A percentile compares a stretch with the other conserved stretches of the same genome.
phyloP scores from a whole-genome alignment of 2,329 filamentous ascomycete species.

The Sporothrix curviconia region DNA sequence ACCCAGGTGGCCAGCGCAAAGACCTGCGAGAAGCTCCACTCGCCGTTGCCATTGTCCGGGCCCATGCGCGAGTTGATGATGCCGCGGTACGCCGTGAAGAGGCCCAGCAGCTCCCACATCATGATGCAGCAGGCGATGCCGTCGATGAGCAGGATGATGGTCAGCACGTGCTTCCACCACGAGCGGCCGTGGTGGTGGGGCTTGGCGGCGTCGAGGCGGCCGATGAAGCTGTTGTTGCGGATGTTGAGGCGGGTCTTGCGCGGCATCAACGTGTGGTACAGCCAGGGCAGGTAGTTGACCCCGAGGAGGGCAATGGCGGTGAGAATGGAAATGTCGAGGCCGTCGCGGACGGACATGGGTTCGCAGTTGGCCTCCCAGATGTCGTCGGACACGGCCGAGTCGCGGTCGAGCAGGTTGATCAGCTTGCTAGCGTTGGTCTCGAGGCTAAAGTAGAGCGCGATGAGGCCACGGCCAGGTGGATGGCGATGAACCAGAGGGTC shows the following conservation, averaged over 20 bases:
- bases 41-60: constrained; percentile 17
- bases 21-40: constrained; percentile 29
- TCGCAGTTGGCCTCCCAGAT: constrained; percentile 14
- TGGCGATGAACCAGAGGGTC: constrained; percentile 21
- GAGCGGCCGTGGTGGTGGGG: background rate
- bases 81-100: constrained; percentile 24
- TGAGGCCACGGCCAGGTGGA: constrained; percentile 18
- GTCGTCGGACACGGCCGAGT: background rate
- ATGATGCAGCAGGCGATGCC: constrained; percentile 18
- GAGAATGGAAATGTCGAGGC: background rate
- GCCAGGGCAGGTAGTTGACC: constrained; percentile 7
- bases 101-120: constrained; percentile 26
- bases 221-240: background rate
- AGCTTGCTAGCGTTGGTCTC: background rate
- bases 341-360: background rate
- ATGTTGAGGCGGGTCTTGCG: background rate
- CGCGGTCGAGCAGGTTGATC: constrained; percentile 1
- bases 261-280: constrained; percentile 5
- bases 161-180: constrained; percentile 7
- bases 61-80: constrained; percentile 16
- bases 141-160: constrained; percentile 13
- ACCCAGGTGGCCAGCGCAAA: constrained; percentile 27
- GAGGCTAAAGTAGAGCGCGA: constrained; percentile 18
- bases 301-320: constrained; percentile 9
- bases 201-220: background rate